Conservation (phyloP, 352 stramenopile genomes). For the Peronospora belbahrii region DNA sequence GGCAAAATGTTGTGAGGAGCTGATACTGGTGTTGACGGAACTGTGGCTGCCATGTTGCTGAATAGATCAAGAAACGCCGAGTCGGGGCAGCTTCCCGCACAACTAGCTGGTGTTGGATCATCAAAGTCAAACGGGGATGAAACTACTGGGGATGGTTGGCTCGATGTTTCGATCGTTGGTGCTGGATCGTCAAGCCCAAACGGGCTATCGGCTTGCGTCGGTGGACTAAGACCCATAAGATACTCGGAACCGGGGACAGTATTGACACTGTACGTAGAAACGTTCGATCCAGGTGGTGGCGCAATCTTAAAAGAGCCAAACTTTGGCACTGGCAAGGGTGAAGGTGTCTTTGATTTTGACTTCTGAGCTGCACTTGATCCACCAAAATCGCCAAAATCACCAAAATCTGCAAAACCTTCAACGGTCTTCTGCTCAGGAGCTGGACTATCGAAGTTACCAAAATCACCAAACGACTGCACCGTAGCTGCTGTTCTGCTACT, state of each 20-base stretch:
- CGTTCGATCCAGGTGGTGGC: conserved; percentile 42
- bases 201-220: conserved; percentile 33
- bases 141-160: conserved; percentile 5
- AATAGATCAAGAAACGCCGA: conserved; percentile 35
- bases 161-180: conserved; percentile 11
- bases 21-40: conserved; percentile 6
- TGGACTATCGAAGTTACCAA: conserved; percentile 43
- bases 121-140: conserved; percentile 39
- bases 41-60: conserved; percentile 18
- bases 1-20: conserved; percentile 18
- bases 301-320: conserved; percentile 70
- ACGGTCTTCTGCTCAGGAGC: conserved; percentile 14
- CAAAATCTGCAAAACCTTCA: conserved; percentile 44
- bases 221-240: conserved; percentile 61
- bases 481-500: conserved; percentile 25
- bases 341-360: conserved; percentile 20
- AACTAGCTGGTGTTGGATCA: conserved; percentile 20
- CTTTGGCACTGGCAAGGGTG: conserved; percentile 18
- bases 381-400: conserved; percentile 56
- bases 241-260: conserved; percentile 31
- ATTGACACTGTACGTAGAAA: conserved; percentile 26
- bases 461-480: conserved; percentile 32
- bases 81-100: conserved; percentile 9
- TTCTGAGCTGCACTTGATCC: conserved; percentile 20
- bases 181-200: conserved; percentile 48